Evolutionary conservation across 2,329 filamentous ascomycete genomes (phyloP).

Genomic region (Arthrocladium fulminans): DNA sequence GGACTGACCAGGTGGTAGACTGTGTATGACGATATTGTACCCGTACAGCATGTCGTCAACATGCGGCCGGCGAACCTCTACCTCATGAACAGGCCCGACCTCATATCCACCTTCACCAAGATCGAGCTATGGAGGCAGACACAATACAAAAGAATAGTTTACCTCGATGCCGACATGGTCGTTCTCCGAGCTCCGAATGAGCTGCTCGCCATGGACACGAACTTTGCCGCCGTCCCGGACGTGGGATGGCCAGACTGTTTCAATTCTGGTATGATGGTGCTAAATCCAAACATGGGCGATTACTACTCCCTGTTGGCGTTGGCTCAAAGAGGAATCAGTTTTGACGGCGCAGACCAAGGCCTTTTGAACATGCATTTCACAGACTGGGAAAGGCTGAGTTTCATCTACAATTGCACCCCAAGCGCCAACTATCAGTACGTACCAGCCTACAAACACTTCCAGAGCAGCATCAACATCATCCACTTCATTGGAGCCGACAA

Average conservation of each 20-base stretch:
- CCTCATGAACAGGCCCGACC: constrained; percentile 83
- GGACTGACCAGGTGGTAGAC: constrained; percentile 41
- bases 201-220: constrained; percentile 60
- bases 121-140: constrained; percentile 87
- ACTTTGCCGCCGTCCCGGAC: constrained; percentile 72
- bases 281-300: constrained; percentile 76
- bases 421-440: constrained; percentile 96
- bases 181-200: constrained; percentile 85
- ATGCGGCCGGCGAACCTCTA: constrained; percentile 70
- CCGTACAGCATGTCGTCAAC: constrained; percentile 72
- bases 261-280: constrained; percentile 94
- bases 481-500: constrained; percentile 93
- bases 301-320: constrained; percentile 78
- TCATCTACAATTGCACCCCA: constrained; percentile 94
- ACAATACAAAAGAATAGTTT: constrained; percentile 86
- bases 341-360: constrained; percentile 94
- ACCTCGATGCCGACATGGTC: constrained; percentile 91
- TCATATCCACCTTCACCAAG: constrained; percentile 92
- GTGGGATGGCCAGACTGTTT: constrained; percentile 98
- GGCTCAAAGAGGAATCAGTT: constrained; percentile 79
- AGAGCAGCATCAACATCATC: constrained; percentile 77
- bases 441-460: constrained; percentile 87
- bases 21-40: constrained; percentile 81
- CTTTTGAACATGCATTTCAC: constrained; percentile 90
- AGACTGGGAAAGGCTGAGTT: constrained; percentile 79